Conservation (phyloP, 805 yeast genomes). For the Candida oleophila region DNA sequence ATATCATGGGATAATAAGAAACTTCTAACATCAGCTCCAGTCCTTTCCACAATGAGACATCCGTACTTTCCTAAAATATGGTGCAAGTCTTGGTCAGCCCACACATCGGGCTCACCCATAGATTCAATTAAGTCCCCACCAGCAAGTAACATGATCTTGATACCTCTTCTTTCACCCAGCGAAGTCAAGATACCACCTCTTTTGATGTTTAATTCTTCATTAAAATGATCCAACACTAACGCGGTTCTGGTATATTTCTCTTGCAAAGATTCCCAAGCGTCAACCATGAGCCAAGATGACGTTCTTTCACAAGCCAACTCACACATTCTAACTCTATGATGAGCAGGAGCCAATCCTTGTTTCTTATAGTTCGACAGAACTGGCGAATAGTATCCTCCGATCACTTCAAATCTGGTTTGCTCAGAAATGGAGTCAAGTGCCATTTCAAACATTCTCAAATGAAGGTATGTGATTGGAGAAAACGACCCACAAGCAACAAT, state of each 20-base stretch:
- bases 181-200: slow-evolving; percentile 76
- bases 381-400: slow-evolving; percentile 96
- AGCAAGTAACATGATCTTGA: slow-evolving; percentile 91
- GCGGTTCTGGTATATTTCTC: slow-evolving; percentile 92
- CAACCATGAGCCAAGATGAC: slow-evolving; percentile 97
- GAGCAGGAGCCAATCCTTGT: slow-evolving; percentile 86
- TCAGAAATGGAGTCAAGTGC: slow-evolving; percentile 91
- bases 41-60: slow-evolving; percentile 92
- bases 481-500: slow-evolving; percentile 97
- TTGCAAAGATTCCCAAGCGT: slow-evolving; percentile 97
- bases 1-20: slow-evolving; percentile 91
- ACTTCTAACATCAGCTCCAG: slow-evolving; percentile 93
- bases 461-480: slow-evolving; percentile 92
- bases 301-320: slow-evolving; percentile 97
- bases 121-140: slow-evolving; percentile 98
- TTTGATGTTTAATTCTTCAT: slow-evolving; percentile 88
- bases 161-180: slow-evolving; percentile 68
- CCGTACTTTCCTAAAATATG: slow-evolving; percentile 96
- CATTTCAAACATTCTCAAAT: slow-evolving; percentile 98
- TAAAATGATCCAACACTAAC: slow-evolving; percentile 91
- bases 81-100: slow-evolving; percentile 95
- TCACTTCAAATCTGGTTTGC: slow-evolving; percentile 88
- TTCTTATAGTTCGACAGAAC: slow-evolving; percentile 91
- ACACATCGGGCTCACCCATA: slow-evolving; percentile 99
- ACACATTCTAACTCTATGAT: slow-evolving; percentile 95